phyloP scores from a whole-genome alignment of 1,284 basidiomycete genomes.

The Ceratobasidium sp. region DNA sequence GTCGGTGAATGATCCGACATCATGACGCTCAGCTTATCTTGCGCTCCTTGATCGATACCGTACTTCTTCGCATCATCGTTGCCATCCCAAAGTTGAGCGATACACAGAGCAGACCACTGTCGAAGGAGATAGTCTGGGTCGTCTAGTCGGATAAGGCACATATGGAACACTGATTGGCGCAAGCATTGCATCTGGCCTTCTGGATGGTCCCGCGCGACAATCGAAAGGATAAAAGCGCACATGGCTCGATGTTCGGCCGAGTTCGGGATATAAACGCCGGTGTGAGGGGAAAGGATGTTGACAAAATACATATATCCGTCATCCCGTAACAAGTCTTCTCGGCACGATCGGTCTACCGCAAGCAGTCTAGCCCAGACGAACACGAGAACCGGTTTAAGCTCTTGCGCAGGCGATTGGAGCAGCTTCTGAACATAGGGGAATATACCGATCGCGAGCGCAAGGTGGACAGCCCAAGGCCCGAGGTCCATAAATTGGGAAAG shows the following conservation, averaged over 20 bases:
- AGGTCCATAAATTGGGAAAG: constrained; percentile 98
- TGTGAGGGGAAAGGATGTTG: constrained; percentile 75
- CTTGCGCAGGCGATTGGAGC: constrained; percentile 92
- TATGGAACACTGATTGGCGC: constrained; percentile 88
- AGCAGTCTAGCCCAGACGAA: constrained; percentile 99
- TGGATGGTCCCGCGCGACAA: constrained; percentile 89
- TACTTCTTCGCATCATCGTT: constrained; percentile 92
- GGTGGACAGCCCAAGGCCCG: constrained; percentile 97
- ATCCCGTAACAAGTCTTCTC: constrained; percentile 89
- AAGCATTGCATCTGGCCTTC: constrained; percentile 90
- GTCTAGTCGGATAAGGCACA: constrained; percentile 84
- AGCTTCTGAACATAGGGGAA: constrained; percentile 99
- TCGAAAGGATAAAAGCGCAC: constrained; percentile 98
- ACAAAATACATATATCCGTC: constrained; percentile 92
- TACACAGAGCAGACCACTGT: constrained; percentile 95
- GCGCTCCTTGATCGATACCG: constrained; percentile 84
- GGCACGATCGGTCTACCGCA: constrained; percentile 93
- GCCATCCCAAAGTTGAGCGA: constrained; percentile 95
- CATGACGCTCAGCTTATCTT: constrained; percentile 87
- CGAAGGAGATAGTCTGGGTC: constrained; percentile 93
- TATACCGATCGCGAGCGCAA: constrained; percentile 97
- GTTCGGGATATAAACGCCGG: constrained; percentile 78
- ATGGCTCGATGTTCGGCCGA: constrained; percentile 97
- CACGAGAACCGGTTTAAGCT: constrained; percentile 96
- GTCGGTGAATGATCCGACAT: constrained; percentile 92